Percentiles rank a stretch among this genome's conserved stretches.
Conservation (phyloP, 495 filamentous ascomycete genomes). For the Lichina pygmaea region DNA sequence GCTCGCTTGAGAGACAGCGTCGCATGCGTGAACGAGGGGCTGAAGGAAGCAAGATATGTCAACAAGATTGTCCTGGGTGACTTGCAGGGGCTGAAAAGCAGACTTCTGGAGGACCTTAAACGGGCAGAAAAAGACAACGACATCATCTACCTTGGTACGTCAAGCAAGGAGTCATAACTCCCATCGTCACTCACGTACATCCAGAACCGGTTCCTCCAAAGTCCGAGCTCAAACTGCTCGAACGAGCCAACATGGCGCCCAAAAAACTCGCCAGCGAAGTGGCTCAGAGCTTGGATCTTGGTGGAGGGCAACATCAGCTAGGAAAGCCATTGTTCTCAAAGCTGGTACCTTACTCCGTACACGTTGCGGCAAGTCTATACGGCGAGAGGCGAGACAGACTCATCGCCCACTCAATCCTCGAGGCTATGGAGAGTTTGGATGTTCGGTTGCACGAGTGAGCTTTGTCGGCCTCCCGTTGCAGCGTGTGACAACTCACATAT, state of each 20-base stretch:
- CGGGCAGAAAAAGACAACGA: constrained; percentile 92
- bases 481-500: background rate
- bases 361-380: constrained; percentile 85
- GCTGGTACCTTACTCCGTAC: constrained; percentile 85
- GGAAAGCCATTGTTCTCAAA: constrained; percentile 72
- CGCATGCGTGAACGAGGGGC: constrained; percentile 55
- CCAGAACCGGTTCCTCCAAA: constrained; percentile 59
- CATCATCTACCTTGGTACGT: constrained; percentile 53
- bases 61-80: constrained; percentile 64
- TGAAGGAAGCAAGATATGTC: constrained; percentile 68
- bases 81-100: constrained; percentile 55
- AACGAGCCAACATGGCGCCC: constrained; percentile 69
- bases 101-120: constrained; percentile 67
- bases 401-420: constrained; percentile 62
- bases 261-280: constrained; percentile 60
- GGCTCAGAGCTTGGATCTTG: constrained; percentile 43
- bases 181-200: background rate
- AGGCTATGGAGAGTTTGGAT: constrained; percentile 61
- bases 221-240: constrained; percentile 61
- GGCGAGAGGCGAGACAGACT: constrained; percentile 72
- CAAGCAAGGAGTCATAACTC: background rate
- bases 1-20: constrained; percentile 61
- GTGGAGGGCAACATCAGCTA: constrained; percentile 46
- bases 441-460: constrained; percentile 44
- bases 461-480: constrained; percentile 3